Base-by-base conservation (phyloP, 306 rosid genomes). In the Dryas drummondii region DNA sequence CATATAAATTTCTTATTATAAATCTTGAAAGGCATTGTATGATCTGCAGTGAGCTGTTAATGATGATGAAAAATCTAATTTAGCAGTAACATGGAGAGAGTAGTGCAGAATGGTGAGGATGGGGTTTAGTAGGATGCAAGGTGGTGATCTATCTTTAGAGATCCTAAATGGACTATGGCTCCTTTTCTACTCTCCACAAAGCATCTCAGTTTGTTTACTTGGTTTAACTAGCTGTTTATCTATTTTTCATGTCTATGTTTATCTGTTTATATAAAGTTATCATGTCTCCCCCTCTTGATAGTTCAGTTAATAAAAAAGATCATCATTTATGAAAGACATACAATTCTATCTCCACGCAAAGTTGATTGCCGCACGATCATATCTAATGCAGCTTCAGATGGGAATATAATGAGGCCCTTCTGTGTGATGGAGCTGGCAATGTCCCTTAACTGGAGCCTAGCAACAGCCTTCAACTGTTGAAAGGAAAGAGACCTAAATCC, bases 371-470 rank as follows among this genome's bases (percentile, higher is more conserved):
- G 76, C 32, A 72, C 57, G 6, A 57, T 72, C 45, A 72, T 47
- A 58, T 72, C 68, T 41, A 72, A 45, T 46, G 76, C 76, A 58
- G 67, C 76, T 72, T 72, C 76, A 57, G 76, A 58, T 32, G 76
- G 63, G 76, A 57, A 26, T 13, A 72, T 72, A 49, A 72, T 72
- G 57, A 72, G 66, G 67, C 76, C 76, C 46, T 58, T 72, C 46
- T 72, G 76, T 15, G 46, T 58, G 55, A 72, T 72, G 32, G 40
- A 72, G 67, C 63, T 15, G 46, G 76, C 76, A 46, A 72, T 63
- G 57, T 72, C 76, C 76, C 76, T 58, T 45, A 72, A 32, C 68
- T 72, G 76, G 47, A 72, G 76, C 56, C 76, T 72, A 58, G 76
- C 76, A 45, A 72, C 76, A 1, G 76, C 26, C 57, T 72, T 72